Conservation (phyloP, 192 early-diverging fungal species). For the Podila epicladia region DNA sequence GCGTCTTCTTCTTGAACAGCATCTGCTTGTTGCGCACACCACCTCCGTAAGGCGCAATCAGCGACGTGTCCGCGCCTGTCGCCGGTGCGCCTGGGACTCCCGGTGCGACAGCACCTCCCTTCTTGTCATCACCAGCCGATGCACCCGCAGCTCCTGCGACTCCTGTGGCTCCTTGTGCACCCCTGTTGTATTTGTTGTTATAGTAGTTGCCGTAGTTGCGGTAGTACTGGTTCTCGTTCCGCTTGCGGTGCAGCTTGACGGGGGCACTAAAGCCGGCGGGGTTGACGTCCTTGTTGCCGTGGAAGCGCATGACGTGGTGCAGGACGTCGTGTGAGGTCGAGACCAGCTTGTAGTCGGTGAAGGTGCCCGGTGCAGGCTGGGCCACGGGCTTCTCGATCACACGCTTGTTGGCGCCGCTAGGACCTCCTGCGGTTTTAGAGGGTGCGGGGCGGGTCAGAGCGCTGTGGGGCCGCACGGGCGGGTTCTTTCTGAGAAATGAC, state of each 20-base stretch:
- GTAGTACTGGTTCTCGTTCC: conserved; percentile 32
- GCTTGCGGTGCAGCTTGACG: conserved; percentile 62
- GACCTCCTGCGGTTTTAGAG: not conserved
- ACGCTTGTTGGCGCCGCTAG: conserved; percentile 26
- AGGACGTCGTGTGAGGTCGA: conserved; percentile 62
- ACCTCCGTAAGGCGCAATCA: conserved; percentile 79
- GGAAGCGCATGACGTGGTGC: conserved; percentile 76
- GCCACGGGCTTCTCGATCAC: conserved; percentile 24
- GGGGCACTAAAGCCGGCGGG: conserved; percentile 66
- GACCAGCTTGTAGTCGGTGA: conserved; percentile 71
- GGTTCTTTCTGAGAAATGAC: conserved; percentile 18
- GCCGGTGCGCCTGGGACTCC: conserved; percentile 51
- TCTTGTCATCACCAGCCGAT: conserved; percentile 60
- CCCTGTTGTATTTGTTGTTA: conserved; percentile 7
- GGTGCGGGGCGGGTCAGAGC: not conserved
- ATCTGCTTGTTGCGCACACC: conserved; percentile 81
- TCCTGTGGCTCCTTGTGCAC: conserved; percentile 1
- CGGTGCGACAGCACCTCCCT: conserved; percentile 52
- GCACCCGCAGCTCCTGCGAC: conserved; percentile 11
- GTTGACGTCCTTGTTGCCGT: conserved; percentile 62
- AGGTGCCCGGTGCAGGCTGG: conserved; percentile 45
- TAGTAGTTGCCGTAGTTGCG: conserved; percentile 18
- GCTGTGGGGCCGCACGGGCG: conserved; percentile 27
- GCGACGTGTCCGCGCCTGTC: conserved; percentile 65
- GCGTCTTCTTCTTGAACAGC: conserved; percentile 84